Conservation (phyloP, 768 basidiomycete genomes). For the Rickenella mellea region DNA sequence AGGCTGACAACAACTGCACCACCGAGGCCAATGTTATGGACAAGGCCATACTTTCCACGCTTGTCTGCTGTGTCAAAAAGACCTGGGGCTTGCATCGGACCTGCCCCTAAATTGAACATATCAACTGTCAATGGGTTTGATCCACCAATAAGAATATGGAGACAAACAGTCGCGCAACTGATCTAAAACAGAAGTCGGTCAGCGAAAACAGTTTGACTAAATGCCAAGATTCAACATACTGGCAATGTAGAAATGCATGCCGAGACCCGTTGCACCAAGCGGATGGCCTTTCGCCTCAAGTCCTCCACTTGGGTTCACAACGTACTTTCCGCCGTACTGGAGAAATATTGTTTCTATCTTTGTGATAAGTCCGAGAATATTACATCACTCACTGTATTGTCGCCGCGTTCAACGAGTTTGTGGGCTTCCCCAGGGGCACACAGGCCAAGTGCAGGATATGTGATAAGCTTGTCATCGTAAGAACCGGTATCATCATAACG, state of each 20-base stretch:
- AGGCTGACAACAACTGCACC: constrained; percentile 73
- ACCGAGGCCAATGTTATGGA: constrained; percentile 79
- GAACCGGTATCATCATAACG: background rate
- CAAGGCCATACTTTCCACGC: constrained; percentile 70
- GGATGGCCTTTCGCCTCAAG: constrained; percentile 88
- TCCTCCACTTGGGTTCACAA: constrained; percentile 79
- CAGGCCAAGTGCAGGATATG: constrained; percentile 73
- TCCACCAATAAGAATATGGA: constrained; percentile 6
- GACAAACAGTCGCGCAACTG: too few species aligned
- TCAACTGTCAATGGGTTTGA: too few species aligned
- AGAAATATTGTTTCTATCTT: background rate
- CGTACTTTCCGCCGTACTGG: constrained; percentile 77
- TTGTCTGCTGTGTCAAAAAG: constrained; percentile 53
- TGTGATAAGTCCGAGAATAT: background rate
- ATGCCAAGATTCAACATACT: constrained; percentile 33
- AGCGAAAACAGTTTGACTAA: background rate
- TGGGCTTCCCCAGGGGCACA: constrained; percentile 59
- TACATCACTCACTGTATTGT: constrained; percentile 56
- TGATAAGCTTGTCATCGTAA: constrained; percentile 49
- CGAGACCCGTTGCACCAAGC: constrained; percentile 72
- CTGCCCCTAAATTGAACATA: constrained; percentile 77
- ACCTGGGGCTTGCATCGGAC: constrained; percentile 73
- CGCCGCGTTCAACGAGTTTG: constrained; percentile 61
- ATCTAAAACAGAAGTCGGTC: constrained; percentile 2
- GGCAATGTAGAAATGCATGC: constrained; percentile 82